Base-by-base conservation (phyloP, 2,329 filamentous ascomycete genomes). In the Peltaster fructicola region DNA sequence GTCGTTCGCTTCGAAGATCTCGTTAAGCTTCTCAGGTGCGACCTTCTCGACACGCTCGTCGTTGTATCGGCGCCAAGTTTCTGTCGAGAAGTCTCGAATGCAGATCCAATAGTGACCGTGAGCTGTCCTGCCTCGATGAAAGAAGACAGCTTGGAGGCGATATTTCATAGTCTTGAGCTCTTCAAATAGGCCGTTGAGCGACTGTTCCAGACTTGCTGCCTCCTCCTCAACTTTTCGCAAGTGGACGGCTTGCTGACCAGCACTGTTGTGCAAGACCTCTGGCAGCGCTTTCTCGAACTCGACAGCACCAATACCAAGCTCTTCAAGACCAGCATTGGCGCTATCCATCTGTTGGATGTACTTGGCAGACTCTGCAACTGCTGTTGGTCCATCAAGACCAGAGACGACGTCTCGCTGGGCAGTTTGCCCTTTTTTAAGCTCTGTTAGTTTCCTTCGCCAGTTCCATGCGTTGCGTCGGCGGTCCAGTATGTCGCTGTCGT, bases 51-150 rank as follows among this genome's bases (percentile, higher is more conserved):
- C 82, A 9, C 63, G 64, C 26, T 75, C 74, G 43, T 98, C 88
- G 46, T 98, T 98, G 59, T 93, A 98, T 43, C 79, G 81, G 29
- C 82, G 73, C 84, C 88, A 98, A 11, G 84, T 59, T 17, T 71
- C 56, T 22, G 69, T 66, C 35, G 73, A 66, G 48, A 91, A 91
- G 53, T 95, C 88, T 43, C 73, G 78, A 35, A 98, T 90, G 65
- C 84, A 93, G 21, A 93, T 81, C 74, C 81, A 93, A 54, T 95
- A 98, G 50, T 98, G 88, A 0, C 88, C 88, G 15, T 64, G 63
- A 8, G 43, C 41, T 2, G 49, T 41, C 6, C 61, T 59, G 15
- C 79, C 79, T 11, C 76, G 73, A 47, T 98, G 88, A 40, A 92
- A 85, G 43, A 98, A 91, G 15, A 93, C 77, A 0, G 85, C 80